Evolutionary conservation across 352 stramenopile genomes (phyloP), one percentile per base, ranked within the genome.

Genomic region (Phytophthora aleatoria): DNA sequence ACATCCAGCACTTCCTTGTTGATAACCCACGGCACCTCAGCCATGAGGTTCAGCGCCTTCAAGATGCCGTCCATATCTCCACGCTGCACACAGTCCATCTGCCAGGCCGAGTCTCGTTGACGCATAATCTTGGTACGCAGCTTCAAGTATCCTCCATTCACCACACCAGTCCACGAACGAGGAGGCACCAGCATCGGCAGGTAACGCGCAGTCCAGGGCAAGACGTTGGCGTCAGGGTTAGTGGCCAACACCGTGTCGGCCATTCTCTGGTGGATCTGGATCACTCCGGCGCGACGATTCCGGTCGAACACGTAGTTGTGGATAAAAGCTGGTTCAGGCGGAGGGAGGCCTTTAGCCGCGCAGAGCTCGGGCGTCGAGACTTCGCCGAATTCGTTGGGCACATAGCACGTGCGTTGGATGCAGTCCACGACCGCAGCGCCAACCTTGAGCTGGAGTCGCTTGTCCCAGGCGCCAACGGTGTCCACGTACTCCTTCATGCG

Each of bases 131-230:
- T 91, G 20, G 90, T 93, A 51, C 96, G 87, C 15, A 98, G 77
- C 54, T 84, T 93, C 41, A 97, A 71, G 70, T 99, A 99, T 8
- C 95, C 96, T 13, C 97, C 97, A 54, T 96, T 87, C 49, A 90
- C 83, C 6, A 96, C 73, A 47, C 70, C 77, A 7, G 82, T 85
- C 97, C 97, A 99, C 27, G 85, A 78, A 55, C 84, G 89, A 12
- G 97, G 97, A 16, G 96, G 94, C 9, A 99, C 90, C 41, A 99
- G 81, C 97, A 99, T 99, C 16, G 97, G 97, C 57, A 98, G 80
- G 64, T 98, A 97, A 15, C 95, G 79, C 13, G 89, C 83, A 15
- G 83, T 92, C 79, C 86, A 93, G 11, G 87, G 81, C 43, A 94
- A 53, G 9, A 92, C 68, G 27, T 92, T 90, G 4, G 79, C 71